Base-by-base conservation (phyloP, 2,329 filamentous ascomycete species). In the Alternaria arbusti region DNA sequence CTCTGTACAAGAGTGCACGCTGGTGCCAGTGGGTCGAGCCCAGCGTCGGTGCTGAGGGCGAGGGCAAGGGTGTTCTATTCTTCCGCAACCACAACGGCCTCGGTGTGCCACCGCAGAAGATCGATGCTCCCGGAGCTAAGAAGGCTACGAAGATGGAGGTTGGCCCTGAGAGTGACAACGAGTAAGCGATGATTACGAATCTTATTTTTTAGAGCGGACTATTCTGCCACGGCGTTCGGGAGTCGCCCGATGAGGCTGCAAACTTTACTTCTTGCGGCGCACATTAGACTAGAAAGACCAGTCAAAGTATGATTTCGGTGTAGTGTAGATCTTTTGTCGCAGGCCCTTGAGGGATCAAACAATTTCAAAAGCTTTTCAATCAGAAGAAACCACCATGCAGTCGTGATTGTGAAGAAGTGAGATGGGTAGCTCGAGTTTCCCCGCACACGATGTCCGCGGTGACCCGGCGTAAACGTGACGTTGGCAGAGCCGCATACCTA, bases 11-110 rank as follows among this genome's bases (percentile, higher is more conserved):
- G 71, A 92, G 88, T 74, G 89, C 92, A 46, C 89, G 96, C 66
- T 89, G 87, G 89, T 99, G 96, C 88, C 94, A 98, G 82, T 99
- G 94, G 93, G 94, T 99, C 67, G 96, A 99, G 89, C 93, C 94
- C 59, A 94, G 89, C 76, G 91, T 89, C 74, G 93, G 89, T 57
- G 92, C 94, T 54, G 82, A 89, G 78, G 95, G 93, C 32, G 90
- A 94, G 74, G 90, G 89, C 79, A 91, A 93, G 84, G 90, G 91
- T 66, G 90, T 99, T 28, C 82, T 97, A 59, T 97, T 99, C 88
- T 99, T 92, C 91, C 90, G 95, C 78, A 99, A 99, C 87, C 87
- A 87, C 74, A 99, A 98, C 83, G 92, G 93, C 20, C 84, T 97
- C 23, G 96, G 96, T 70, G 83, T 89, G 36, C 78, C 85, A 45